These are phyloP conservation scores for Lasiodiplodia citricola DNA, from an alignment of 2,329 filamentous ascomycete species.

Conservation along the genomic window DNA sequence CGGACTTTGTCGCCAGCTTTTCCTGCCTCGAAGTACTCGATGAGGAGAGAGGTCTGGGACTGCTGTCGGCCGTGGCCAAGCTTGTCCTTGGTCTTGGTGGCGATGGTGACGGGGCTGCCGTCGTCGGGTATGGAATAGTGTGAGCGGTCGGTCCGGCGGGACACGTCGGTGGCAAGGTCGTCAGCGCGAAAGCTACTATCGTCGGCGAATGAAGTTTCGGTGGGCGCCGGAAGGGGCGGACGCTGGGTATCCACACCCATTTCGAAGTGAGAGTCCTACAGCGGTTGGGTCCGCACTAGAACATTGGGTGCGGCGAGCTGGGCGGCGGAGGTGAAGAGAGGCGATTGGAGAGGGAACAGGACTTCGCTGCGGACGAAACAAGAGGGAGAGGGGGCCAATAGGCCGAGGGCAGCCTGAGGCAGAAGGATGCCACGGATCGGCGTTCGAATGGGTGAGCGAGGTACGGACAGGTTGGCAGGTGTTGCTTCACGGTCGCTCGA, in stretches of 20 bases:
- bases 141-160: conserved; percentile 70
- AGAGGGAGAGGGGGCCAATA: neutral
- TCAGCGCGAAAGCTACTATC: conserved; percentile 51
- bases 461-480: conserved; percentile 2
- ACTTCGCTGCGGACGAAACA: neutral
- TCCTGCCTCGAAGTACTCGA: conserved; percentile 91
- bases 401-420: neutral
- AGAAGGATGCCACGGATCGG: neutral
- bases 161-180: conserved; percentile 70
- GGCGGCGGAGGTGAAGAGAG: neutral
- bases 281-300: neutral
- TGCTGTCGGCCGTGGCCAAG: conserved; percentile 58
- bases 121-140: conserved; percentile 83
- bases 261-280: neutral
- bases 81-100: conserved; percentile 71
- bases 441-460: conserved; percentile 10
- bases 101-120: conserved; percentile 90
- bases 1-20: conserved; percentile 66
- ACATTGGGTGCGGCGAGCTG: conserved; percentile 2
- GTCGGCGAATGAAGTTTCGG: conserved; percentile 72
- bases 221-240: conserved; percentile 76
- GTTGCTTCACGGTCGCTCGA: conserved; percentile 20
- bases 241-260: conserved; percentile 53
- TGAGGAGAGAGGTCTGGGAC: conserved; percentile 89
- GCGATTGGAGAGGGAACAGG: neutral